phyloP scores from a whole-genome alignment of 163 green algal species.

The Coccomyxa subellipsoidea region DNA sequence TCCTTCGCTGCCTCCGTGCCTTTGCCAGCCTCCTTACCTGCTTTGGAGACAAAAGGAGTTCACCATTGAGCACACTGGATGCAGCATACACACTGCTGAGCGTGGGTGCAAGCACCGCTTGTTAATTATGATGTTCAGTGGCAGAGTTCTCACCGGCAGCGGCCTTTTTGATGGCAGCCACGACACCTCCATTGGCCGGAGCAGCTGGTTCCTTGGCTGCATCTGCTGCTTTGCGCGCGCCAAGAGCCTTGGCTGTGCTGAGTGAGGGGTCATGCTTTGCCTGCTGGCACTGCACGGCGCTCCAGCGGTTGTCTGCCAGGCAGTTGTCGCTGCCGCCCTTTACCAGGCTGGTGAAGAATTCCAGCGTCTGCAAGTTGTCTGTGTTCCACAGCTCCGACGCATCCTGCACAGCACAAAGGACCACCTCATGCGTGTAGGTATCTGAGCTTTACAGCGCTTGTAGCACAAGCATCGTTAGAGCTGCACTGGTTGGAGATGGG shows the following conservation, averaged over 20 bases:
- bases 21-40: background rate
- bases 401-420: slow-evolving; percentile 29
- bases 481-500: too few relatives aligned
- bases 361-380: slow-evolving; percentile 35
- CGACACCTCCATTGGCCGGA: background rate
- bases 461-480: too few relatives aligned
- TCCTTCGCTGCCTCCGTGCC: background rate
- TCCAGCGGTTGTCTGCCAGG: slow-evolving; percentile 24
- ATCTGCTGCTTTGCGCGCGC: background rate
- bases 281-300: slow-evolving; percentile 24
- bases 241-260: background rate
- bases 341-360: slow-evolving; percentile 36
- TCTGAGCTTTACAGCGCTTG: too few relatives aligned
- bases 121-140: too few relatives aligned
- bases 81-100: too few relatives aligned
- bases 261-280: background rate
- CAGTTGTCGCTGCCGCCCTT: slow-evolving; percentile 12
- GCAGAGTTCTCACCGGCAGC: background rate
- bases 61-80: too few relatives aligned
- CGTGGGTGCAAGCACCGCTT: too few relatives aligned
- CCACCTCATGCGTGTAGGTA: background rate
- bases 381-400: slow-evolving; percentile 39
- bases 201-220: background rate
- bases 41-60: too few relatives aligned
- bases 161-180: background rate